phyloP scores from a whole-genome alignment of 768 basidiomycete genomes.

The Mycena venus region DNA sequence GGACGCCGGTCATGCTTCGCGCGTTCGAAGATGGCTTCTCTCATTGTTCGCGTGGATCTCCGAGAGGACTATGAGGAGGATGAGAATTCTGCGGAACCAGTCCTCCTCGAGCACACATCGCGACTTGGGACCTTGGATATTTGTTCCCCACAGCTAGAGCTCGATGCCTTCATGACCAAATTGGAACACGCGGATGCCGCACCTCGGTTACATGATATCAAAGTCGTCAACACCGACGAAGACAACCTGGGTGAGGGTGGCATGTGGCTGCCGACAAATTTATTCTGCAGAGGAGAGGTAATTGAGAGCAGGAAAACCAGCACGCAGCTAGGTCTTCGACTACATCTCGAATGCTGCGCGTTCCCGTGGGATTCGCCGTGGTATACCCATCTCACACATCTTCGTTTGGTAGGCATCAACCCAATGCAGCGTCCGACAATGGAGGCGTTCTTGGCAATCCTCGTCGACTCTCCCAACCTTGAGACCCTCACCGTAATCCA shows the following conservation, averaged over 20 bases:
- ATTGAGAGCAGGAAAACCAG: background rate
- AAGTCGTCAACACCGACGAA: slow-evolving; percentile 11
- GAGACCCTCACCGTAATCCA: slow-evolving; percentile 20
- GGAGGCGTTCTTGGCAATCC: slow-evolving; percentile 15
- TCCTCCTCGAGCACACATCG: slow-evolving; percentile 11
- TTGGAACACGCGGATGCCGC: slow-evolving; percentile 21
- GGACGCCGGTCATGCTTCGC: slow-evolving; percentile 32
- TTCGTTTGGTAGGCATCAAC: slow-evolving; percentile 21
- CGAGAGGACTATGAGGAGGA: background rate
- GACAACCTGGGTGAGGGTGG: background rate
- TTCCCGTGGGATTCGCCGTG: slow-evolving; percentile 34
- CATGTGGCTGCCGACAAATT: slow-evolving; percentile 22
- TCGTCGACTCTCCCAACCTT: slow-evolving; percentile 20
- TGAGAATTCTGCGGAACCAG: slow-evolving; percentile 17
- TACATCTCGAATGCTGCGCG: slow-evolving; percentile 26
- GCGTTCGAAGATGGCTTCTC: slow-evolving; percentile 26
- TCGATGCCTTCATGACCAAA: slow-evolving; percentile 19
- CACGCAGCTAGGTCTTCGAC: background rate
- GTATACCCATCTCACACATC: slow-evolving; percentile 27
- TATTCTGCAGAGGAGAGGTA: slow-evolving; percentile 15
- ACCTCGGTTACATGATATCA: slow-evolving; percentile 13
- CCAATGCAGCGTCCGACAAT: slow-evolving; percentile 16
- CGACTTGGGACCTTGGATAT: slow-evolving; percentile 27
- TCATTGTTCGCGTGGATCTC: slow-evolving; percentile 29
- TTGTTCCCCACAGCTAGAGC: background rate